Evolutionary conservation across 495 filamentous ascomycete genomes (phyloP), one percentile per base, ranked within the genome.

Genomic region (Talaromyces borbonicus): DNA sequence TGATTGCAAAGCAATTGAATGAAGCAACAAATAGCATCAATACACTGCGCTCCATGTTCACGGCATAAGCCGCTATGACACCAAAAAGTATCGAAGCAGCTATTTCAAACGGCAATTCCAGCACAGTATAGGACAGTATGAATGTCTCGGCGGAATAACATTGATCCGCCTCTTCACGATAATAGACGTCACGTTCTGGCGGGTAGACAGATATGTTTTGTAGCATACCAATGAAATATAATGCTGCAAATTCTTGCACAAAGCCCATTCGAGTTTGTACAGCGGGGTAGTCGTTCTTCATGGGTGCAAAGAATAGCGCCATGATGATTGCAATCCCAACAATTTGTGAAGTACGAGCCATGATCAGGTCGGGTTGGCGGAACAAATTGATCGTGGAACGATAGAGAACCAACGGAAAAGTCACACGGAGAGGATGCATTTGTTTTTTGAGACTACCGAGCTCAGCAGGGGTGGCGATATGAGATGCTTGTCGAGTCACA

Each of bases 181-280:
- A 84, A 55, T 85, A 85, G 12, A 82, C 78, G 37, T 81, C 78
- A 8, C 78, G 72, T 52, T 86, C 83, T 18, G 59, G 61, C 0
- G 84, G 83, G 49, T 86, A 88, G 39, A 84, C 69, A 6, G 81
- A 77, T 14, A 87, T 76, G 52, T 87, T 87, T 53, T 88, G 81
- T 5, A 87, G 69, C 83, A 88, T 85, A 5, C 81, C 83, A 3
- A 87, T 76, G 49, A 85, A 85, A 53, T 85, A 84, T n/a, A 85
- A 63, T 0, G 82, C 75, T 1, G 74, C 66, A 47, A 87, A 64
- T 52, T 87, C 78, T 52, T 86, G 80, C 2, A 84, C 59, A 50
- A 84, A 83, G 4, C 84, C 82, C 31, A 87, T 63, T 0, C 81
- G 72, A n/a, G 78, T 81, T 50, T 86, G 83, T 0, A 88, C 68